Percentiles rank a stretch among this genome's conserved stretches.
Evolutionary conservation across 768 basidiomycete genomes (phyloP).

Genomic region (Naganishia antarctica): DNA sequence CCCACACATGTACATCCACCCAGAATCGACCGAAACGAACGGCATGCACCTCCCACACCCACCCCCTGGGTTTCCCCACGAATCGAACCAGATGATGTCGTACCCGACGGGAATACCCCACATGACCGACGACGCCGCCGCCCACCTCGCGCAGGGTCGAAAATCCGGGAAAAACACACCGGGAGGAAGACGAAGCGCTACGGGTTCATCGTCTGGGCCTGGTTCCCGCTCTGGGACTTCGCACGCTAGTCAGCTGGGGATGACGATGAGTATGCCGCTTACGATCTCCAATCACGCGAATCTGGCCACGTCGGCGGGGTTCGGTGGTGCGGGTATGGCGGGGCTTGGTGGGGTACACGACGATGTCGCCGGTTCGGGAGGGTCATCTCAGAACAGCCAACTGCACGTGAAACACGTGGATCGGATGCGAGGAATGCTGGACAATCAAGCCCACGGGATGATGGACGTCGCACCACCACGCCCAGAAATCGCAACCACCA

Average conservation of each 20-base stretch:
- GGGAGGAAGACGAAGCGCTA: not conserved
- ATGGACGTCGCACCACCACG: not conserved
- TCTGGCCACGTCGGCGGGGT: not conserved
- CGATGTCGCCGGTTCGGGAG: not conserved
- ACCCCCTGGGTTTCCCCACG: not conserved
- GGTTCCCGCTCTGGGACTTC: not conserved
- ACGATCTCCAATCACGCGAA: not conserved
- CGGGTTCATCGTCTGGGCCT: not conserved
- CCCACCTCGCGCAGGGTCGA: no score
- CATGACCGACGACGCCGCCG: no score
- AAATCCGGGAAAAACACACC: not conserved
- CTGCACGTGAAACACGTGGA: no score
- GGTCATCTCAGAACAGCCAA: no score
- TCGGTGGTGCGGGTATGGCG: not conserved
- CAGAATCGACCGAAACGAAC: not conserved
- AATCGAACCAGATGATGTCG: not conserved
- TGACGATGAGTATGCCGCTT: conserved; percentile 13
- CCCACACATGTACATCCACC: not conserved
- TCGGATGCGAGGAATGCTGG: no score
- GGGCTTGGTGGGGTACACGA: not conserved
- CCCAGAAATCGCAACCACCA: no score
- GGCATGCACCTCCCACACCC: not conserved
- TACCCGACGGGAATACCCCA: not conserved
- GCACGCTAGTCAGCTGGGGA: not conserved
- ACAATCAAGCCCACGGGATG: no score